Conservation (phyloP, 1,139 yeast species). For the Sugiyamaella pinicola region DNA sequence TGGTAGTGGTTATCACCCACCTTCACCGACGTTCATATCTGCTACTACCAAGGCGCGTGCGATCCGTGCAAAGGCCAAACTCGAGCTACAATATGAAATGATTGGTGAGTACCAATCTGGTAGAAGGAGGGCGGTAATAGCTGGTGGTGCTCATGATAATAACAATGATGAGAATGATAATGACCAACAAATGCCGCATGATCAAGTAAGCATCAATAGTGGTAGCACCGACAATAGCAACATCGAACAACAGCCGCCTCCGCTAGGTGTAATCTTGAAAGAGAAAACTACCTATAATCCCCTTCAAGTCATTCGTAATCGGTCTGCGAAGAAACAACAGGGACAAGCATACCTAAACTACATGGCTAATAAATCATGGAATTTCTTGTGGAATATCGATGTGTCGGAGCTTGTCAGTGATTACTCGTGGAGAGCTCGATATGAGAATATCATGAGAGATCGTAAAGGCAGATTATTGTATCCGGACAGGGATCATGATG, state of each 20-base stretch:
- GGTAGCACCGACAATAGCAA: background rate
- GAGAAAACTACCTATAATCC: constrained; percentile 59
- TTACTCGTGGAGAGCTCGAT: constrained; percentile 63
- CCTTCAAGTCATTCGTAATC: constrained; percentile 71
- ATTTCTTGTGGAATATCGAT: constrained; percentile 65
- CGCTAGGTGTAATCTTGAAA: constrained; percentile 9
- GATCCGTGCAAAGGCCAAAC: constrained; percentile 53
- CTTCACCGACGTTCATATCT: constrained; percentile 29
- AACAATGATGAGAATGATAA: background rate
- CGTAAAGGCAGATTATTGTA: constrained; percentile 64
- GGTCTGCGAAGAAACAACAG: constrained; percentile 43
- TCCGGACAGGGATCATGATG: constrained; percentile 39
- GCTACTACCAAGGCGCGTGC: constrained; percentile 51
- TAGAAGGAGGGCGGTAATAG: constrained; percentile 4
- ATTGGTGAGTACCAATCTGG: constrained; percentile 47
- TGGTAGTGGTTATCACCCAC: constrained; percentile 7
- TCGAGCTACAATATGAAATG: constrained; percentile 55
- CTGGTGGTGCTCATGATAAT: background rate
- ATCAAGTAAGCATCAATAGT: background rate
- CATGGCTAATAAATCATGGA: constrained; percentile 21
- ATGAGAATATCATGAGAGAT: constrained; percentile 61
- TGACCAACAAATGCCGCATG: background rate
- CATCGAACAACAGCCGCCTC: background rate
- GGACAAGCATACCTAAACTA: constrained; percentile 20
- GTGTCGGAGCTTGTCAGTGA: constrained; percentile 65